These are phyloP conservation scores for Cucumis melo DNA, from an alignment of 306 rosid genomes.

Conservation along the genomic window DNA sequence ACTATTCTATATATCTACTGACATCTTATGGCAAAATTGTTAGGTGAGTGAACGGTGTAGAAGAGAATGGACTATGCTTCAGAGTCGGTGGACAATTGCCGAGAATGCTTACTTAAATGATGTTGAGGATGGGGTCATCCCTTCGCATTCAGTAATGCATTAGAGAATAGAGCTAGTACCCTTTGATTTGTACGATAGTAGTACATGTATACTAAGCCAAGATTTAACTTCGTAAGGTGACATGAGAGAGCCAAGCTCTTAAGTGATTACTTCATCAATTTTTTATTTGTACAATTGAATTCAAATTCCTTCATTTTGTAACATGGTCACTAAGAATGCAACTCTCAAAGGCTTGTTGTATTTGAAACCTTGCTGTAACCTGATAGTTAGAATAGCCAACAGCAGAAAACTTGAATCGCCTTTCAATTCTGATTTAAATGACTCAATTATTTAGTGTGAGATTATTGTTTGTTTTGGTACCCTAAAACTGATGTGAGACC, in stretches of 20 bases:
- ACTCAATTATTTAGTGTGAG: background rate
- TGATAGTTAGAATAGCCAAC: background rate
- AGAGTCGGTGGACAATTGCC: slow-evolving; percentile 57
- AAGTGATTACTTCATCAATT: background rate
- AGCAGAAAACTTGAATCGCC: background rate
- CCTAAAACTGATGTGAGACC: background rate
- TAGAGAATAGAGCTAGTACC: background rate
- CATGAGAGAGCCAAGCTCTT: background rate
- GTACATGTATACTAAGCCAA: background rate
- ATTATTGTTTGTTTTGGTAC: background rate
- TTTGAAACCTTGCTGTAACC: background rate
- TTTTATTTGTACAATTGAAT: background rate
- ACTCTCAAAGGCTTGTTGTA: background rate
- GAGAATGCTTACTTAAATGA: slow-evolving; percentile 58
- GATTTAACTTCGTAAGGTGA: background rate
- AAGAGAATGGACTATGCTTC: slow-evolving; percentile 95
- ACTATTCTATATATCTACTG: background rate
- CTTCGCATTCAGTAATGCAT: background rate
- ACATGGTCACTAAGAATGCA: background rate
- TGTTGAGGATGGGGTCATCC: slow-evolving; percentile 12
- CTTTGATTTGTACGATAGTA: background rate
- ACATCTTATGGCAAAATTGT: background rate
- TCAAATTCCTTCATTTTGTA: background rate
- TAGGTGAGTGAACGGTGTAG: slow-evolving; percentile 94
- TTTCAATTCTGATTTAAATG: background rate